These are phyloP conservation scores for Holtermanniella nyarrowii DNA, from an alignment of 768 basidiomycete genomes.

Conservation along the genomic window DNA sequence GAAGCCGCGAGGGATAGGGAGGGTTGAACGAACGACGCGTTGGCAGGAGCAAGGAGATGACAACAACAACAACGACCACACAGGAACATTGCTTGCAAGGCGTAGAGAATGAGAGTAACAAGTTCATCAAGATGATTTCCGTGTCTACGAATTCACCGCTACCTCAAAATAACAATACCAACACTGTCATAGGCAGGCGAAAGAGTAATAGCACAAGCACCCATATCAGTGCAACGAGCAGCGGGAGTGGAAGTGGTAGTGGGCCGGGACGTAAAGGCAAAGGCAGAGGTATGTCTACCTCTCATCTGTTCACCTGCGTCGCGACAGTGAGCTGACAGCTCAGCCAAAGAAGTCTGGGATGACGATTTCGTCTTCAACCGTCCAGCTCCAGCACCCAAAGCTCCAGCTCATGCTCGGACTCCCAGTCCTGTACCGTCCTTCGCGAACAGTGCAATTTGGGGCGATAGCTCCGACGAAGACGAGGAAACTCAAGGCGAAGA, in stretches of 20 bases:
- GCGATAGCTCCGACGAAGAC: background rate
- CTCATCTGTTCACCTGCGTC: background rate
- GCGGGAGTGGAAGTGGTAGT: background rate
- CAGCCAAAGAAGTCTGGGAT: slow-evolving; percentile 9
- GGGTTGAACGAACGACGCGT: too few species aligned
- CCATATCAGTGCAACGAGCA: background rate
- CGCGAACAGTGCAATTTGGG: background rate
- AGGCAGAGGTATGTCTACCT: background rate
- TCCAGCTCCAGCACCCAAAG: background rate
- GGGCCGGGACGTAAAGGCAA: background rate
- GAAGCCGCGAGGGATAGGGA: too few species aligned
- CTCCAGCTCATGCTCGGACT: background rate
- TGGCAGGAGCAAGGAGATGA: too few species aligned
- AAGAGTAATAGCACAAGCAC: background rate
- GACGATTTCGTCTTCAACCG: slow-evolving; percentile 10
- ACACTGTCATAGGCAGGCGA: background rate
- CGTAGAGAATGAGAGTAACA: too few species aligned
- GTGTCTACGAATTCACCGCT: too few species aligned
- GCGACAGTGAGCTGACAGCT: background rate
- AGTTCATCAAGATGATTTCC: too few species aligned
- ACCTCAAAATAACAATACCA: too few species aligned
- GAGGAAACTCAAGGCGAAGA: background rate
- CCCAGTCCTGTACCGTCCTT: background rate
- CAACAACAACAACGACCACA: too few species aligned
- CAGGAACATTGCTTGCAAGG: too few species aligned